Conservation (phyloP, 225 moss, liverwort and hornwort species). For the Ulota crispa region DNA sequence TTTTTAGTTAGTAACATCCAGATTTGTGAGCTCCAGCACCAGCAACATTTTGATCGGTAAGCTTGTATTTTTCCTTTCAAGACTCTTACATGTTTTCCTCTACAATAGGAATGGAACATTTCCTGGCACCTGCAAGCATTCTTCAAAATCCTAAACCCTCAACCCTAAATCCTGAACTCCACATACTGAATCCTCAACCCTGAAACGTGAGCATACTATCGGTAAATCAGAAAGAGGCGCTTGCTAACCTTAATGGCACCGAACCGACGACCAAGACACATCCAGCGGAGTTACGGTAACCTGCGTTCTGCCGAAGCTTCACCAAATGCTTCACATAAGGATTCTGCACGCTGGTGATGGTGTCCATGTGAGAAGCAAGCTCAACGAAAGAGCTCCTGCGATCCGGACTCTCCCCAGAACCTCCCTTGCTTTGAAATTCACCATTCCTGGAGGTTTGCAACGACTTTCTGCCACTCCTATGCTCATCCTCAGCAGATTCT, state of each 20-base stretch:
- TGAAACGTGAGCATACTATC: background rate
- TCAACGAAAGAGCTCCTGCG: slow-evolving; percentile 18
- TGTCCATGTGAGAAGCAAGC: slow-evolving; percentile 50
- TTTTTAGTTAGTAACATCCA: background rate
- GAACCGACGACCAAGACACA: slow-evolving; percentile 75
- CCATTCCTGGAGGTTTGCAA: slow-evolving; percentile 5
- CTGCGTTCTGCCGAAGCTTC: slow-evolving; percentile 70
- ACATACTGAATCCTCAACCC: no score
- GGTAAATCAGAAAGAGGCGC: background rate
- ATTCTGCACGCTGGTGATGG: slow-evolving; percentile 68
- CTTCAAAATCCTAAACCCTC: background rate
- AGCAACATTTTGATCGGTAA: slow-evolving; percentile 67
- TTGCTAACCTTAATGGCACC: slow-evolving; percentile 62
- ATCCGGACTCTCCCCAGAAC: background rate
- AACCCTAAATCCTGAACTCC: background rate
- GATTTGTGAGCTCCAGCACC: slow-evolving; percentile 47
- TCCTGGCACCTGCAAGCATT: slow-evolving; percentile 21
- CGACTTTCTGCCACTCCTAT: slow-evolving; percentile 4
- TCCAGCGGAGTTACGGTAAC: slow-evolving; percentile 53
- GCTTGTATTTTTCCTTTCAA: slow-evolving; percentile 15
- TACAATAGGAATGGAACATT: slow-evolving; percentile 13
- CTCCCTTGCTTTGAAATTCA: background rate
- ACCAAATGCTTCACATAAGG: slow-evolving; percentile 85
- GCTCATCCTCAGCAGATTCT: slow-evolving; percentile 17
- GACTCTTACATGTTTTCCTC: slow-evolving; percentile 68